Evolutionary conservation across 2,329 filamentous ascomycete genomes (phyloP).

Genomic region (Trichoderma sp.): DNA sequence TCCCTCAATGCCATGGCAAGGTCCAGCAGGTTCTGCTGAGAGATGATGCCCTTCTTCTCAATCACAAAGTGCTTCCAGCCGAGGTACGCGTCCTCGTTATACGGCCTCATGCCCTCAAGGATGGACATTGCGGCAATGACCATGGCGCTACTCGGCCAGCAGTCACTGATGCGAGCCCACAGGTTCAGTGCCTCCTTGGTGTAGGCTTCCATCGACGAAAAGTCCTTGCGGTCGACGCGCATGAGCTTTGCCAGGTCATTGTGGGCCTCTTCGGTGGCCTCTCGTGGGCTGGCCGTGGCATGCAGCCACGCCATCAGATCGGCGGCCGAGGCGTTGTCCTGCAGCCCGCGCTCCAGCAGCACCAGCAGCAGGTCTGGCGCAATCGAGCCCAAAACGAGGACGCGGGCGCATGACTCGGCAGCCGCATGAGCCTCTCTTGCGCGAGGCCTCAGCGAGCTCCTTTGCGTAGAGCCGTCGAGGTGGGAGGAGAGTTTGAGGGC

Average conservation of each 20-base stretch:
- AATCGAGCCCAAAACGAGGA: not conserved
- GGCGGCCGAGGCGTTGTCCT: not conserved
- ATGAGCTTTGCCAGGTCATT: not conserved
- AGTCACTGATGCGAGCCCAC: constrained; percentile 2
- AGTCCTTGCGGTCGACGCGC: not conserved
- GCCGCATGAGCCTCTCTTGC: not conserved
- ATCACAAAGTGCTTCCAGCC: not conserved
- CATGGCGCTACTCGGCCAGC: not conserved
- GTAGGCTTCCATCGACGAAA: not conserved
- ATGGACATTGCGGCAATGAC: constrained; percentile 1
- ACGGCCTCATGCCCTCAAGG: not conserved
- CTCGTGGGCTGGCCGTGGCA: not conserved
- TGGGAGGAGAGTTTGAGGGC: not conserved
- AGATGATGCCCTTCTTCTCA: not conserved
- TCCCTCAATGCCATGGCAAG: not conserved
- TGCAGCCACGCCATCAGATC: constrained; percentile 1
- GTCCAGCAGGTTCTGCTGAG: not conserved
- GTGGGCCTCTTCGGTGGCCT: not conserved
- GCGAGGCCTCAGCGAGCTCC: not conserved
- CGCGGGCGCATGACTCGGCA: not conserved
- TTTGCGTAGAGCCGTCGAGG: not conserved
- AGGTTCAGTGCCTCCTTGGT: not conserved
- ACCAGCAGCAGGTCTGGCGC: not conserved
- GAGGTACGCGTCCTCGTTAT: not conserved
- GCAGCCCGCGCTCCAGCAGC: not conserved